phyloP scores from a whole-genome alignment of 768 basidiomycete species.

The Xerocomus brunneocitrinus region DNA sequence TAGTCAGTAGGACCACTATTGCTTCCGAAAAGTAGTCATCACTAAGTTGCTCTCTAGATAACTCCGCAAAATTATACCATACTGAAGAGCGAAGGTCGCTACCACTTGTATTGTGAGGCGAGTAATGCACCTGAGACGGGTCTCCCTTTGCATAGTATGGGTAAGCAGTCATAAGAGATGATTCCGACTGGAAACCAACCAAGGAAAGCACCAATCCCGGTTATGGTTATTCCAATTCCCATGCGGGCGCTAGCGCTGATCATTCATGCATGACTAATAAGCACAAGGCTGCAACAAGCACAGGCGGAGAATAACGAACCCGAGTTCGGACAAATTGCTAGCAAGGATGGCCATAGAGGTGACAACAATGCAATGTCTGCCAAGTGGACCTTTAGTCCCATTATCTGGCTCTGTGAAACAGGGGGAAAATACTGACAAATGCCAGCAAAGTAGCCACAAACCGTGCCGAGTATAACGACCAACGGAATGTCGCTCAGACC shows the following conservation, averaged over 20 bases:
- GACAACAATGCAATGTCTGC: constrained; percentile 36
- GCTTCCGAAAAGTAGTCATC: too few relatives aligned
- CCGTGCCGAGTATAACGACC: constrained; percentile 35
- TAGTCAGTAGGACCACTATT: too few relatives aligned
- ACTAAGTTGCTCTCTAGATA: too few relatives aligned
- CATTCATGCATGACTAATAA: neutral
- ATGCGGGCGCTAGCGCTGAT: constrained; percentile 28
- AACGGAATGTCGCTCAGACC: constrained; percentile 33
- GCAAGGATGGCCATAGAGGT: constrained; percentile 44
- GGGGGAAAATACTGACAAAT: constrained; percentile 27
- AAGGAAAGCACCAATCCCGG: constrained; percentile 19
- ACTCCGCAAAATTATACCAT: too few relatives aligned
- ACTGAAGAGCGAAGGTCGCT: constrained; percentile 47
- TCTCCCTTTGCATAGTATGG: constrained; percentile 32
- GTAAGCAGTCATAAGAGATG: neutral
- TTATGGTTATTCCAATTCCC: constrained; percentile 13
- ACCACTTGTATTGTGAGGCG: constrained; percentile 49
- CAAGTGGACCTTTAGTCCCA: neutral
- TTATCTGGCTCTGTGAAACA: neutral
- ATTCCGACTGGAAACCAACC: constrained; percentile 10
- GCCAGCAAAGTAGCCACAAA: constrained; percentile 50
- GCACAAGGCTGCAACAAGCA: too few relatives aligned
- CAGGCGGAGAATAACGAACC: constrained; percentile 21
- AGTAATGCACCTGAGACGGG: constrained; percentile 55
- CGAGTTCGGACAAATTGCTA: constrained; percentile 46